phyloP scores from a whole-genome alignment of 2,329 filamentous ascomycete genomes.

The Ascochyta rabiei region DNA sequence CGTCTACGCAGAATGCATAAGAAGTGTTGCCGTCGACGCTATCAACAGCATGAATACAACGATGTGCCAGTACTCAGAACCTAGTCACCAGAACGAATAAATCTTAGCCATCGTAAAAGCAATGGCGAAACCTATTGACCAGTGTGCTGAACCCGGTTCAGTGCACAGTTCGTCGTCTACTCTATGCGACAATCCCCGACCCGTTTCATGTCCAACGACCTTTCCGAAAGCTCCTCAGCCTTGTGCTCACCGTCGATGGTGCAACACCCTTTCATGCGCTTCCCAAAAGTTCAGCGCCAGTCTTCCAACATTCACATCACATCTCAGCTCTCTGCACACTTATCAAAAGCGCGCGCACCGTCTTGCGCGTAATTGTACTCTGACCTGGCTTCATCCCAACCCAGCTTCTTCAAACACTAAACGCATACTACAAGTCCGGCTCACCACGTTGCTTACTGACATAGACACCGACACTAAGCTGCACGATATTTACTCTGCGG shows the following conservation, averaged over 20 bases:
- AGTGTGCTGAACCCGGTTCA: not conserved
- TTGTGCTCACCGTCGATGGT: too few species aligned
- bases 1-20: not conserved
- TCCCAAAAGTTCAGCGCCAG: too few species aligned
- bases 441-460: not conserved
- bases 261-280: too few species aligned
- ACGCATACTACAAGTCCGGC: not conserved
- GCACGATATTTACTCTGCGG: not conserved
- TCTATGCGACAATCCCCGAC: too few species aligned
- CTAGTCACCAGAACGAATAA: not conserved
- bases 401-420: not conserved
- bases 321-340: not conserved
- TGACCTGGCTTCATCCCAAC: not conserved
- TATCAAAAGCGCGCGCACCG: not conserved
- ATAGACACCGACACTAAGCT: not conserved
- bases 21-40: not conserved
- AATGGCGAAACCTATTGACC: not conserved
- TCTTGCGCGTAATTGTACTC: not conserved
- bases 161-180: too few species aligned
- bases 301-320: too few species aligned
- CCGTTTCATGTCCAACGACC: too few species aligned
- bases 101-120: not conserved
- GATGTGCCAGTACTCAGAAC: not conserved
- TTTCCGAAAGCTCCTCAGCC: too few species aligned
- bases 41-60: not conserved